Conservation (phyloP, 192 early-diverging fungal genomes). For the Backusella australiensis region DNA sequence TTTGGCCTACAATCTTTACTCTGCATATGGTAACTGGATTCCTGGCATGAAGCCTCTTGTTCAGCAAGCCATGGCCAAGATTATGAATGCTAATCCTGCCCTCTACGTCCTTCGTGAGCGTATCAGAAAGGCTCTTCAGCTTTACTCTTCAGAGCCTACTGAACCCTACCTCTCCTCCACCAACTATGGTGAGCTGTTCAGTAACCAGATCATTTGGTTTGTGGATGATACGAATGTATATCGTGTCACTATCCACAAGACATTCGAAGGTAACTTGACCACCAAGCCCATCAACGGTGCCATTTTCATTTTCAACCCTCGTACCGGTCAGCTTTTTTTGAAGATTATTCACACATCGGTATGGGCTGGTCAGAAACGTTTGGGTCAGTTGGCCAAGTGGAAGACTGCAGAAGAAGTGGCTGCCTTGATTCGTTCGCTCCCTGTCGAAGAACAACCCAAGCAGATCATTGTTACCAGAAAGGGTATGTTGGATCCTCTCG, state of each 20-base stretch:
- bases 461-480: conserved; percentile 99
- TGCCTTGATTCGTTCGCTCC: conserved; percentile 96
- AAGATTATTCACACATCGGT: conserved; percentile 99
- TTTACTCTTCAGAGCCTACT: conserved; percentile 98
- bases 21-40: conserved; percentile 98
- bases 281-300: conserved; percentile 99
- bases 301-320: conserved; percentile 98
- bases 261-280: conserved; percentile 98
- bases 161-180: conserved; percentile 96
- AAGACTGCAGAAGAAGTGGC: conserved; percentile 99
- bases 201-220: conserved; percentile 99
- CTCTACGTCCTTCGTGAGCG: conserved; percentile 97
- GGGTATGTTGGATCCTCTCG: conserved; percentile 99
- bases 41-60: conserved; percentile 98
- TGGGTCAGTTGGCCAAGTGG: conserved; percentile 99
- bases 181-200: conserved; percentile 96
- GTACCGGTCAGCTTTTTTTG: conserved; percentile 97
- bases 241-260: conserved; percentile 99
- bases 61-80: conserved; percentile 98
- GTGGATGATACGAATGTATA: conserved; percentile 99
- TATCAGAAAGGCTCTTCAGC: conserved; percentile 96
- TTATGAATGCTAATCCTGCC: conserved; percentile 99
- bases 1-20: conserved; percentile 92
- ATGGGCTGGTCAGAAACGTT: conserved; percentile 98
- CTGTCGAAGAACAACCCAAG: conserved; percentile 99